These are phyloP conservation scores for Gastrolobium villosum DNA, from an alignment of 306 rosid genomes.

Conservation along the genomic window DNA sequence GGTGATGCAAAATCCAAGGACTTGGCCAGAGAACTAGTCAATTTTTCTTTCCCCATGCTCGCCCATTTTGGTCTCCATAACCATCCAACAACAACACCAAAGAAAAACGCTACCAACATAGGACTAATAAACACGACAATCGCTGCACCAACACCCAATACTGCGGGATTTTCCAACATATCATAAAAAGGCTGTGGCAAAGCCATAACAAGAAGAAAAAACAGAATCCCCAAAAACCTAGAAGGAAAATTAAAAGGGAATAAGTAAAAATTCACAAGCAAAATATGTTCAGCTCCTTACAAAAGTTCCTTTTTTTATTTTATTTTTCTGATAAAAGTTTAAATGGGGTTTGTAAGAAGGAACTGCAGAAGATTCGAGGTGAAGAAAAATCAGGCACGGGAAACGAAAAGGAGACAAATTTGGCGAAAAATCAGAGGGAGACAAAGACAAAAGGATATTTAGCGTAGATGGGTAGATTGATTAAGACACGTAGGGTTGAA, in stretches of 20 bases:
- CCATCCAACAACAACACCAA: conserved; percentile 63
- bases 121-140: conserved; percentile 50
- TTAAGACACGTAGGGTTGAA: conserved; percentile 42
- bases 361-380: conserved; percentile 8
- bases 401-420: conserved; percentile 24
- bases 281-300: conserved; percentile 1
- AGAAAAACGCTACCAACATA: conserved; percentile 52
- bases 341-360: conserved; percentile 24
- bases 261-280: background rate
- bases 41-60: conserved; percentile 49
- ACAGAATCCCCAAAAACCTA: background rate
- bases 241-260: background rate
- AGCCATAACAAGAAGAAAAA: conserved; percentile 21
- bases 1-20: conserved; percentile 53
- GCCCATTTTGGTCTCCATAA: conserved; percentile 69
- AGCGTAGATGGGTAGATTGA: background rate
- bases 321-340: background rate
- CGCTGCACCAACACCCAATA: conserved; percentile 47
- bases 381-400: conserved; percentile 21
- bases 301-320: background rate
- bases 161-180: conserved; percentile 51
- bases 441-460: conserved; percentile 32
- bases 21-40: conserved; percentile 47
- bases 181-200: conserved; percentile 42
- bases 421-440: conserved; percentile 51